Evolutionary conservation across 1,139 yeast genomes (phyloP).

Genomic region (Magnusiomyces sp.): DNA sequence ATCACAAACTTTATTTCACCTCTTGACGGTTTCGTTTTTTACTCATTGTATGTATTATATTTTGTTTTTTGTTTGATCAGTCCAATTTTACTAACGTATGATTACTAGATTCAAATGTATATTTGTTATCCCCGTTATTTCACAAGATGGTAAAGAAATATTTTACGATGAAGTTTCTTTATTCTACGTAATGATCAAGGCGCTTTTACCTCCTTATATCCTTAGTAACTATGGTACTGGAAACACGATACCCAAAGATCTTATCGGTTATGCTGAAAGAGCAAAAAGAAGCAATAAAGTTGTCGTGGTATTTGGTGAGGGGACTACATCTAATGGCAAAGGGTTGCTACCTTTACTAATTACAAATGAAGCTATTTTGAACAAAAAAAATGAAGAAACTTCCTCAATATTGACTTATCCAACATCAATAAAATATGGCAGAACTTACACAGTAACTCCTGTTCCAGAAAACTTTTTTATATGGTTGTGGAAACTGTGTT

Average conservation of each 20-base stretch:
- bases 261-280: conserved; percentile 11
- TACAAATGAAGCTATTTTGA: neutral
- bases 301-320: conserved; percentile 33
- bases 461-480: conserved; percentile 18
- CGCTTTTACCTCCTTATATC: too few species aligned
- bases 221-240: too few species aligned
- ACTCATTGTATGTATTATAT: conserved; percentile 17
- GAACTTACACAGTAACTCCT: conserved; percentile 24
- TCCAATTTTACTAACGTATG: neutral
- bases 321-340: conserved; percentile 36
- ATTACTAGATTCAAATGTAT: conserved; percentile 19
- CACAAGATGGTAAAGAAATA: conserved; percentile 5
- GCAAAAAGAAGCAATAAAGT: conserved; percentile 23
- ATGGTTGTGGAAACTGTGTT: conserved; percentile 19
- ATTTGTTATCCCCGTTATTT: conserved; percentile 25
- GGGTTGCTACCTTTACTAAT: conserved; percentile 29
- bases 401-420: conserved; percentile 22
- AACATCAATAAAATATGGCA: conserved; percentile 29
- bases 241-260: too few species aligned
- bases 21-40: conserved; percentile 31
- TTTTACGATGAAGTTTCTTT: conserved; percentile 8
- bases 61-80: neutral
- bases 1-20: conserved; percentile 35
- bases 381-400: conserved; percentile 13
- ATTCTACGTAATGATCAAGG: too few species aligned